Evolutionary conservation across 1,284 basidiomycete genomes (phyloP).

Genomic region (Polyporus tsugae): DNA sequence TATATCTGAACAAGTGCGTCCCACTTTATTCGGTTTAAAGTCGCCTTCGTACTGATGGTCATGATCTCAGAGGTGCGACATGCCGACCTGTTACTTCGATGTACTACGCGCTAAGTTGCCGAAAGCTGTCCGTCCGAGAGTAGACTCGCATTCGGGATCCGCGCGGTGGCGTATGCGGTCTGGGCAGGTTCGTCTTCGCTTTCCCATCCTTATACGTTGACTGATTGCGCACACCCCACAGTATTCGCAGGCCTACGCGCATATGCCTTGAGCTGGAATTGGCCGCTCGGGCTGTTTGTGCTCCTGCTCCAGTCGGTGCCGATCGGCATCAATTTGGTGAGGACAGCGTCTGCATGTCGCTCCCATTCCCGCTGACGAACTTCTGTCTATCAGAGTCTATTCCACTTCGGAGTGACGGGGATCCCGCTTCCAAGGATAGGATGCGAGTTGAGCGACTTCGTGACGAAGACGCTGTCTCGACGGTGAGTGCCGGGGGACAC

Average conservation of each 20-base stretch:
- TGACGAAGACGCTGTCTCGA: neutral
- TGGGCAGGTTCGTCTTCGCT: neutral
- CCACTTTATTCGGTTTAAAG: neutral
- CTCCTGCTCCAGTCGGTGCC: neutral
- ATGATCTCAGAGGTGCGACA: neutral
- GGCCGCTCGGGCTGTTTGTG: neutral
- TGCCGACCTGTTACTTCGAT: neutral
- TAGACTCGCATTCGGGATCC: neutral
- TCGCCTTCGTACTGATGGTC: neutral
- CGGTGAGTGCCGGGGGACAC: neutral
- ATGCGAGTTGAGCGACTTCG: conserved; percentile 2
- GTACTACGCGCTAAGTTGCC: neutral
- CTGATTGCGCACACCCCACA: neutral
- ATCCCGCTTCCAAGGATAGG: neutral
- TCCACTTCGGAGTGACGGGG: neutral
- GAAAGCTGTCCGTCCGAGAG: conserved; percentile 1
- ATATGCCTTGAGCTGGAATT: neutral
- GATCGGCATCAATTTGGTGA: neutral
- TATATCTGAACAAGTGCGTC: neutral
- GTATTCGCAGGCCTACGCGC: neutral
- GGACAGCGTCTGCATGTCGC: neutral
- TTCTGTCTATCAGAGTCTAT: neutral
- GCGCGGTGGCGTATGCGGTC: neutral
- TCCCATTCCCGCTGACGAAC: neutral
- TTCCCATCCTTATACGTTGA: neutral